Evolutionary conservation across 1,139 yeast species (phyloP), one percentile per base, ranked within the genome.

Genomic region (Hanseniaspora uvarum): DNA sequence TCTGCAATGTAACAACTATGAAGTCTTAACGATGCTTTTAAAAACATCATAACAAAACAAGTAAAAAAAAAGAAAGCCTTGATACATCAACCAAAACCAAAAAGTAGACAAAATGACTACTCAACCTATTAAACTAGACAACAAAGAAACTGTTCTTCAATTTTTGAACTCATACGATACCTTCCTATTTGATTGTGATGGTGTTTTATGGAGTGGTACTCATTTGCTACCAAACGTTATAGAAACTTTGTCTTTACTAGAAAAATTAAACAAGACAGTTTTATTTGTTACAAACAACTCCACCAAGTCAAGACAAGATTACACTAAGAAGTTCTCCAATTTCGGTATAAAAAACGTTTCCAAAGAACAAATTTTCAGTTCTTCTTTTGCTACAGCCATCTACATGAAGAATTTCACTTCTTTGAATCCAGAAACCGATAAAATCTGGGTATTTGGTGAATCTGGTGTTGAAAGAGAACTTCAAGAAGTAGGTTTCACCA

Each of bases 251-350:
- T 74, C 76, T 10, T 65, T 77, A 57, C 70, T 89, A 57, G 70
- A 80, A 55, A 60, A 63, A 28, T 50, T 65, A 19, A 75, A 76
- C 52, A 92, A 92, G 66, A 78, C 81, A 54, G 73, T 87, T 51
- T 75, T 88, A 48, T 92, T 92, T 68, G 98, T 94, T 34, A 89
- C 98, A 53, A 92, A 92, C 73, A 92, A 92, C 70, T 86, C 96
- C 18, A 86, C 96, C 36, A 92, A 92, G 68, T 83, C 96, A 1
- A 74, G 98, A 58, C 68, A 71, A 51, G 83, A 83, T 50, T 92
- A 94, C 67, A 75, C 85, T 47, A 70, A 73, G 59, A 94, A 92
- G 69, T 87, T 92, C 64, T 75, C 72, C 16, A 78, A 80, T 56
- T 77, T 86, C 57, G 97, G 96, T 1, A 76, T 89, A 55, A 62